Conservation (phyloP, 768 basidiomycete species). For the Mycena metata region DNA sequence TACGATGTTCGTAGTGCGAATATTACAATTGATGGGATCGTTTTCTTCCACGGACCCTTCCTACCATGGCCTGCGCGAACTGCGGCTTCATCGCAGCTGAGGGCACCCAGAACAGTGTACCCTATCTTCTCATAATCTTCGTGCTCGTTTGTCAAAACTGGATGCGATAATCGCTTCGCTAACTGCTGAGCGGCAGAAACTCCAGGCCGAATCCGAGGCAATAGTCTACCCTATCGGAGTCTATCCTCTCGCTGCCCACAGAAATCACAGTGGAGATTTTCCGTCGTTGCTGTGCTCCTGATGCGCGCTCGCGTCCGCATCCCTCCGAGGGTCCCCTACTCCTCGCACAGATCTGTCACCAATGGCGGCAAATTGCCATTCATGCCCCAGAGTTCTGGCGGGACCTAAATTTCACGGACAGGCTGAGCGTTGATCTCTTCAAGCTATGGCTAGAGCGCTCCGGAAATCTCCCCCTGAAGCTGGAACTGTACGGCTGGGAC, state of each 20-base stretch:
- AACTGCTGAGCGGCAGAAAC: not conserved
- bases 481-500: not conserved
- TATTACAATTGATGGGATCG: no score
- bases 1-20: no score
- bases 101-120: no score
- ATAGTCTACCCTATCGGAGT: slow-evolving; percentile 2
- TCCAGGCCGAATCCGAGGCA: not conserved
- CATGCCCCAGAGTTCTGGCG: slow-evolving; percentile 4
- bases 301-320: no score
- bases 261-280: no score
- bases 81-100: no score
- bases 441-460: slow-evolving; percentile 13
- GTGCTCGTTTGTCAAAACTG: not conserved
- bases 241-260: not conserved
- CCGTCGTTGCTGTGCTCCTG: no score
- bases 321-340: slow-evolving; percentile 3
- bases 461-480: not conserved
- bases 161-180: not conserved
- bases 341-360: slow-evolving; percentile 25
- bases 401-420: slow-evolving; percentile 5
- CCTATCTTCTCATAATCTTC: no score
- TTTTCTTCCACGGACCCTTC: no score
- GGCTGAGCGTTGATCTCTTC: not conserved
- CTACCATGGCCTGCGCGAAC: no score
- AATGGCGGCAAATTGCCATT: slow-evolving; percentile 23